These are phyloP conservation scores for Paraphoma sp. DNA, from an alignment of 2,329 filamentous ascomycete genomes.

Conservation along the genomic window DNA sequence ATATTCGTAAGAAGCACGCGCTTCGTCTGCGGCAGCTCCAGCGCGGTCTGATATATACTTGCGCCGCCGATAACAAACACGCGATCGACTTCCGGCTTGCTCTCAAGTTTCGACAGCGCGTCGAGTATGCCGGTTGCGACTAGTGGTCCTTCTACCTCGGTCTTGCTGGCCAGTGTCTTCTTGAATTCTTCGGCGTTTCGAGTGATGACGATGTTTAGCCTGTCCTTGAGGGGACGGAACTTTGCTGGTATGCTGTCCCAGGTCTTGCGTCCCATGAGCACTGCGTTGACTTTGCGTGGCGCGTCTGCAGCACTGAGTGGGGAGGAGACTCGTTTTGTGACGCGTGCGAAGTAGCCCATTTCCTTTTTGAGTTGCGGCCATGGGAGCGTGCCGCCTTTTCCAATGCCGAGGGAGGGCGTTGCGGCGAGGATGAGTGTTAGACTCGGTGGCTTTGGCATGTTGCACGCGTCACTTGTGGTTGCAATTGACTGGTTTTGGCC, in stretches of 20 bases:
- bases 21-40: conserved; percentile 64
- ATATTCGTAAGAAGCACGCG: conserved; percentile 75
- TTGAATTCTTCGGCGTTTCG: conserved; percentile 45
- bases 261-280: conserved; percentile 97
- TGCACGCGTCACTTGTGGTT: conserved; percentile 4
- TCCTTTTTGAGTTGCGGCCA: conserved; percentile 90
- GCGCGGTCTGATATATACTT: conserved; percentile 78
- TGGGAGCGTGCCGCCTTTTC: conserved; percentile 76
- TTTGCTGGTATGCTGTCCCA: conserved; percentile 86
- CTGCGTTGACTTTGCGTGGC: conserved; percentile 59
- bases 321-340: conserved; percentile 72
- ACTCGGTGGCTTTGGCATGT: conserved; percentile 54
- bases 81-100: conserved; percentile 15
- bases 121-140: conserved; percentile 63
- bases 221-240: conserved; percentile 79
- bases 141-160: conserved; percentile 50
- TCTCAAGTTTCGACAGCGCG: conserved; percentile 47
- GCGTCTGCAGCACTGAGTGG: conserved; percentile 2
- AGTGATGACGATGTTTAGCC: conserved; percentile 84
- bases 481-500: background rate
- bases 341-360: conserved; percentile 93
- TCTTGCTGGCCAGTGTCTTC: conserved; percentile 11
- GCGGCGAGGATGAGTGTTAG: conserved; percentile 94
- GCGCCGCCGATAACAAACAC: conserved; percentile 91
- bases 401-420: conserved; percentile 90